Conservation (phyloP, 257 asterid genomes). For the Forsythia viridissima region DNA sequence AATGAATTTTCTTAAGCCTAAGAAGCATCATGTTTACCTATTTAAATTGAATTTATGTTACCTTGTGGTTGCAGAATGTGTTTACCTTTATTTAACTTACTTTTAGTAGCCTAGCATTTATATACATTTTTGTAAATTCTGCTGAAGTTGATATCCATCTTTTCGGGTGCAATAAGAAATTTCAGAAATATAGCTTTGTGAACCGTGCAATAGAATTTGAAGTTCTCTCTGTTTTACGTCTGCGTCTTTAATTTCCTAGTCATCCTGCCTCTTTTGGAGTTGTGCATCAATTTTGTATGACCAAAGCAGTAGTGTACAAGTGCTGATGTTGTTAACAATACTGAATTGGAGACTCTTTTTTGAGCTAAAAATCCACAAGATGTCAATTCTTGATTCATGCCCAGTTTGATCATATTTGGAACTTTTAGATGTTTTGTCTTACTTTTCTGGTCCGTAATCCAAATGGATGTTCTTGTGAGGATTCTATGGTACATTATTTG, state of each 20-base stretch:
- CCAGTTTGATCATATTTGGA: too few relatives aligned
- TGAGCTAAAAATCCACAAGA: background rate
- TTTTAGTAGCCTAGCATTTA: background rate
- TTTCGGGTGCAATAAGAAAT: background rate
- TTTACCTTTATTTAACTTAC: background rate
- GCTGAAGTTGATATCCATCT: background rate
- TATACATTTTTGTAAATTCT: background rate
- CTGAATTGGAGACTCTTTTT: background rate
- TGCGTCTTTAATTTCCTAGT: background rate
- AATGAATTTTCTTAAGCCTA: background rate
- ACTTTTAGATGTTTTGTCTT: too few relatives aligned
- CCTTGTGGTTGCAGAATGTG: background rate
- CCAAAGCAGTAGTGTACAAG: background rate
- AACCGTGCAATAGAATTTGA: background rate
- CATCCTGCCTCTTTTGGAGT: background rate
- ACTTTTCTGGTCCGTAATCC: too few relatives aligned
- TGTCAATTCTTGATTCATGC: too few relatives aligned
- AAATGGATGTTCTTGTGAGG: too few relatives aligned
- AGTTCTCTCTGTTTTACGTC: background rate
- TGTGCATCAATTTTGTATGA: background rate
- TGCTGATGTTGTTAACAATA: background rate
- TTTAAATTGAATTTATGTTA: background rate
- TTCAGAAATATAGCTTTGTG: background rate
- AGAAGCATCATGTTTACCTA: background rate
- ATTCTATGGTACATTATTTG: too few relatives aligned